A percentile compares a stretch with the other conserved stretches of the same genome.
Evolutionary conservation across 345 rosid genomes (phyloP).

Genomic region (Orychophragmus violaceus): DNA sequence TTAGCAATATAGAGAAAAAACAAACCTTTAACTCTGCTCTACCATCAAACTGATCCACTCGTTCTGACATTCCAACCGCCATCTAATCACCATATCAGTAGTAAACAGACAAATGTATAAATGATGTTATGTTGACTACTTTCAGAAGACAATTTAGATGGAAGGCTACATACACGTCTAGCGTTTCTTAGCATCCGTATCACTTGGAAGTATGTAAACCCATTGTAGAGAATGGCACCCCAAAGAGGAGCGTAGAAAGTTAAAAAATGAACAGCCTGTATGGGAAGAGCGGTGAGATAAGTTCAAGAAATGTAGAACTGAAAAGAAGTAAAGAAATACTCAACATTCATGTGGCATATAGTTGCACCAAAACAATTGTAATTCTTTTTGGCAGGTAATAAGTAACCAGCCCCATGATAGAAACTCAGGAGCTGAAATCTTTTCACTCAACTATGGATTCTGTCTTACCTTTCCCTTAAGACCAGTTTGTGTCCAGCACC

Average conservation of each 20-base stretch:
- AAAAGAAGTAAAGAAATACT: neutral
- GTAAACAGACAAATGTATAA: neutral
- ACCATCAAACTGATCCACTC: constrained; percentile 51
- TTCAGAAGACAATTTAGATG: neutral
- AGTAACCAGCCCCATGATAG: neutral
- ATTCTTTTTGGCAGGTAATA: neutral
- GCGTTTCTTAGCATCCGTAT: constrained; percentile 94
- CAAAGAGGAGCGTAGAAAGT: constrained; percentile 87
- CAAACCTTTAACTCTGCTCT: constrained; percentile 75
- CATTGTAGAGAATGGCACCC: constrained; percentile 97
- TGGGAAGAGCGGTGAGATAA: neutral
- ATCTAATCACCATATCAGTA: constrained; percentile 44
- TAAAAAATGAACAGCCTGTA: constrained; percentile 88
- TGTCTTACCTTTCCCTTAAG: constrained; percentile 67
- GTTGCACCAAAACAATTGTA: too few species aligned
- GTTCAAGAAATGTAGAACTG: neutral
- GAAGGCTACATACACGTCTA: constrained; percentile 53
- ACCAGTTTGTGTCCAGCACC: constrained; percentile 87
- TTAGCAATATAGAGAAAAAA: neutral
- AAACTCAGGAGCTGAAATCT: neutral
- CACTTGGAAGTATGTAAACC: constrained; percentile 87
- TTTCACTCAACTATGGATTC: neutral
- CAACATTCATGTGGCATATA: neutral
- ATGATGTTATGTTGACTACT: neutral
- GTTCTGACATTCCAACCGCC: constrained; percentile 93